Evolutionary conservation across 129 eudicot species (phyloP).

Genomic region (Glebionis coronaria): DNA sequence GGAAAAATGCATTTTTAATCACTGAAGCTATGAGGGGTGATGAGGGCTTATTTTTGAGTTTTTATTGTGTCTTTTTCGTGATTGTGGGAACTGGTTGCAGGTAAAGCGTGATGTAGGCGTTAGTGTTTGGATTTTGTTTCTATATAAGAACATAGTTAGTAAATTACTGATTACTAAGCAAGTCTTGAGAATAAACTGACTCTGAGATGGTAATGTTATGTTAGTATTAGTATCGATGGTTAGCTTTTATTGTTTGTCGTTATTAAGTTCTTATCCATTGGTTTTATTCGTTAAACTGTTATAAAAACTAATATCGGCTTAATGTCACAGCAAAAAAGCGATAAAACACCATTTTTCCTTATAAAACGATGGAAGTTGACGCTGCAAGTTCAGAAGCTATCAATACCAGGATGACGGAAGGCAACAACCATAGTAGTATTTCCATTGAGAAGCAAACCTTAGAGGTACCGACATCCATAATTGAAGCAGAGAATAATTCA

Average conservation of each 20-base stretch:
- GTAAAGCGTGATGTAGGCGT: too few species aligned
- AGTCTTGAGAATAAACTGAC: neutral
- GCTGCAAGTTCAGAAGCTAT: slow-evolving; percentile 29
- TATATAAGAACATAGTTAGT: too few species aligned
- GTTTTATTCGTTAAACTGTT: neutral
- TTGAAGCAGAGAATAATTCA: slow-evolving; percentile 32
- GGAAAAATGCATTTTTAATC: slow-evolving; percentile 88
- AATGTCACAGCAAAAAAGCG: slow-evolving; percentile 25
- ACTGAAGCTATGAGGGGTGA: slow-evolving; percentile 98
- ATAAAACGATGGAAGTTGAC: slow-evolving; percentile 44
- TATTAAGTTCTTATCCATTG: neutral
- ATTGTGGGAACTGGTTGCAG: too few species aligned
- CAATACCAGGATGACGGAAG: slow-evolving; percentile 44
- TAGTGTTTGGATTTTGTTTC: too few species aligned
- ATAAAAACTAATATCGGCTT: neutral
- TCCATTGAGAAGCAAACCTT: slow-evolving; percentile 35
- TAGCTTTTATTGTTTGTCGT: neutral
- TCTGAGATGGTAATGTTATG: neutral
- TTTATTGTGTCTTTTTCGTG: neutral
- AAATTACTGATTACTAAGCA: neutral
- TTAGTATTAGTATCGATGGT: neutral
- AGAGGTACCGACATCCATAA: slow-evolving; percentile 25
- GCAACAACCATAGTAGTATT: slow-evolving; percentile 27
- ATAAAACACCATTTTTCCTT: slow-evolving; percentile 24
- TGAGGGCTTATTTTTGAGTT: slow-evolving; percentile 51